Conservation (phyloP, 2,329 filamentous ascomycete species). For the Beauveria medogensis region DNA sequence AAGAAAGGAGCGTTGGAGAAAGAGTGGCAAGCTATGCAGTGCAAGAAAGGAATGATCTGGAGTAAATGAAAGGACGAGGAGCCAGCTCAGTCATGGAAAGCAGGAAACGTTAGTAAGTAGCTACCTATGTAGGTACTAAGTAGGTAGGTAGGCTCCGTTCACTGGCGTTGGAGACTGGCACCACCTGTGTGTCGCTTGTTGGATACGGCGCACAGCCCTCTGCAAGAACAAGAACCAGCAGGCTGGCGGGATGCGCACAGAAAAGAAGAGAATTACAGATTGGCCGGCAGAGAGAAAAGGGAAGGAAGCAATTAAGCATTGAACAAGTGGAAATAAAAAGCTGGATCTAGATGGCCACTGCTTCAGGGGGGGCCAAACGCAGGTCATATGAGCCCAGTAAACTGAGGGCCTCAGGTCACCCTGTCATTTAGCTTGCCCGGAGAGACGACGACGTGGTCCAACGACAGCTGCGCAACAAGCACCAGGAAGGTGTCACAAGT, state of each 20-base stretch:
- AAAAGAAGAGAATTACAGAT: not conserved
- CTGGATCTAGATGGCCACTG: not conserved
- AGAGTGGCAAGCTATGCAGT: not conserved
- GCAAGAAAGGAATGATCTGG: constrained; percentile 5
- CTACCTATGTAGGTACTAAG: no score
- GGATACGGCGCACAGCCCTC: constrained; percentile 3
- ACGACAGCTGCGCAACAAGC: not conserved
- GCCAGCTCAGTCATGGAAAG: not conserved
- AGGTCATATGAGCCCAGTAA: not conserved
- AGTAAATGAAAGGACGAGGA: constrained; percentile 4
- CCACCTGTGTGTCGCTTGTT: not conserved
- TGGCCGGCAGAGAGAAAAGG: not conserved
- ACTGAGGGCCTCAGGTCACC: not conserved
- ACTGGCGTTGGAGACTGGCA: not conserved
- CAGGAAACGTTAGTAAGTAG: not conserved
- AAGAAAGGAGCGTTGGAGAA: constrained; percentile 5
- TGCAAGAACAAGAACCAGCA: not conserved
- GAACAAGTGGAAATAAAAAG: not conserved
- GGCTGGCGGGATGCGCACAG: not conserved
- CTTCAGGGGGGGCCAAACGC: not conserved
- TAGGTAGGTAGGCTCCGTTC: not conserved
- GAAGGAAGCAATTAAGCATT: not conserved
- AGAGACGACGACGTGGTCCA: not conserved
- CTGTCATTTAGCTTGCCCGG: not conserved
- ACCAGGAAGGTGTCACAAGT: not conserved